These are phyloP conservation scores for Claviceps capensis DNA, from an alignment of 2,329 filamentous ascomycete genomes.

Conservation along the genomic window DNA sequence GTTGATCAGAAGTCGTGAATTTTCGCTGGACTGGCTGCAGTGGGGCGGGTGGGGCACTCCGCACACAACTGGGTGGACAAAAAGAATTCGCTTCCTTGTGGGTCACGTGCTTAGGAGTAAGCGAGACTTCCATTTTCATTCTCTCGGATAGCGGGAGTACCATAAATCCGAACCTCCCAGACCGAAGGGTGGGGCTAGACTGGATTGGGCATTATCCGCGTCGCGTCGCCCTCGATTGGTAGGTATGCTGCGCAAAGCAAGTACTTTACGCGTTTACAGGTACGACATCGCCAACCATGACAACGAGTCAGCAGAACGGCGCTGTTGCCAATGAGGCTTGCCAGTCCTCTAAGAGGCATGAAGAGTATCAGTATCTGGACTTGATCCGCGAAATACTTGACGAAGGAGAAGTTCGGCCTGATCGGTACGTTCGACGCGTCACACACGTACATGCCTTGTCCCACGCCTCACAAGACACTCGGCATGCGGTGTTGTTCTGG, in stretches of 20 bases:
- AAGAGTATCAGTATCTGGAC: conserved; percentile 89
- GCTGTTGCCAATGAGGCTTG: neutral
- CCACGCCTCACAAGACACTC: neutral
- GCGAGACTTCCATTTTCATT: neutral
- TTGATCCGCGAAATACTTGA: conserved; percentile 75
- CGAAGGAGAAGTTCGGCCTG: conserved; percentile 75
- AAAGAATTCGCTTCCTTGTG: conserved; percentile 9
- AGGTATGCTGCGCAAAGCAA: neutral
- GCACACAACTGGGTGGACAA: neutral
- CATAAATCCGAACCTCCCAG: neutral
- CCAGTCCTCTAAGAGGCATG: conserved; percentile 34
- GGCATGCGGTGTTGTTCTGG: neutral
- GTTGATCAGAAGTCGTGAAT: conserved; percentile 5
- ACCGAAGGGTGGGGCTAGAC: neutral
- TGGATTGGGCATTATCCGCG: neutral
- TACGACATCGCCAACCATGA: neutral
- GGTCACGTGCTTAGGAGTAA: conserved; percentile 15
- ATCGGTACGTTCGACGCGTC: conserved; percentile 41
- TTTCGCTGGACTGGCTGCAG: conserved; percentile 10
- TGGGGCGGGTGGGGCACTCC: conserved; percentile 4
- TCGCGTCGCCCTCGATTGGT: neutral
- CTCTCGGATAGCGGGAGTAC: neutral
- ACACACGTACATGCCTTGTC: neutral
- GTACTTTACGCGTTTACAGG: conserved; percentile 1
- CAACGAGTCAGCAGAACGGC: conserved; percentile 1